Conservation (phyloP, 2,329 filamentous ascomycete genomes). For the Fusarium nodosum region DNA sequence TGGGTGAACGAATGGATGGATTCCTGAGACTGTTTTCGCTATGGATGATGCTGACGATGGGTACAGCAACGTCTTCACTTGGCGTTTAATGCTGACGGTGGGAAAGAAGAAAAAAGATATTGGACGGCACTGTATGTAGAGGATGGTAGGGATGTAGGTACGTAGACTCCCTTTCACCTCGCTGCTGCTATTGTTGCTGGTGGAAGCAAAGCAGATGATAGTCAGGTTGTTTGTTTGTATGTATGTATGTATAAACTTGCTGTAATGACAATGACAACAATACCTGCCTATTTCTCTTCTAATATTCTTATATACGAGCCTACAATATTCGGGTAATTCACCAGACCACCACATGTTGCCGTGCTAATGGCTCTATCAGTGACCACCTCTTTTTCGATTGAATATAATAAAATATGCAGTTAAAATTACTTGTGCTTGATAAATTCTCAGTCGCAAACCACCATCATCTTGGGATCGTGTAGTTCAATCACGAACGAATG, state of each 20-base stretch:
- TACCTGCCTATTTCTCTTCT: constrained; percentile 1
- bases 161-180: not conserved
- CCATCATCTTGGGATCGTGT: constrained; percentile 11
- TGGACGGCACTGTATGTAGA: constrained; percentile 1
- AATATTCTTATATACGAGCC: constrained; percentile 42
- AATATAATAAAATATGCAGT: no score
- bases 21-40: constrained; percentile 18
- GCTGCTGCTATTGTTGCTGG: constrained; percentile 13
- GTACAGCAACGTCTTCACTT: constrained; percentile 25
- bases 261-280: constrained; percentile 16
- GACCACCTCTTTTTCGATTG: not conserved
- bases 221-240: constrained; percentile 33
- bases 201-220: constrained; percentile 36
- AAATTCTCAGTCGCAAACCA: not conserved
- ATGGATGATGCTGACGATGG: constrained; percentile 29
- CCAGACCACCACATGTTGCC: not conserved
- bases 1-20: constrained; percentile 10
- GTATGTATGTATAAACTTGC: not conserved
- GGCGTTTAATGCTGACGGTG: constrained; percentile 35
- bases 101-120: constrained; percentile 10
- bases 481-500: constrained; percentile 18
- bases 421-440: not conserved
- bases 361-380: not conserved
- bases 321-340: constrained; percentile 7
- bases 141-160: constrained; percentile 3